Percentiles rank a stretch among this genome's conserved stretches.
phyloP scores from a whole-genome alignment of 352 stramenopile genomes.

The Globisporangium sylvaticum region DNA sequence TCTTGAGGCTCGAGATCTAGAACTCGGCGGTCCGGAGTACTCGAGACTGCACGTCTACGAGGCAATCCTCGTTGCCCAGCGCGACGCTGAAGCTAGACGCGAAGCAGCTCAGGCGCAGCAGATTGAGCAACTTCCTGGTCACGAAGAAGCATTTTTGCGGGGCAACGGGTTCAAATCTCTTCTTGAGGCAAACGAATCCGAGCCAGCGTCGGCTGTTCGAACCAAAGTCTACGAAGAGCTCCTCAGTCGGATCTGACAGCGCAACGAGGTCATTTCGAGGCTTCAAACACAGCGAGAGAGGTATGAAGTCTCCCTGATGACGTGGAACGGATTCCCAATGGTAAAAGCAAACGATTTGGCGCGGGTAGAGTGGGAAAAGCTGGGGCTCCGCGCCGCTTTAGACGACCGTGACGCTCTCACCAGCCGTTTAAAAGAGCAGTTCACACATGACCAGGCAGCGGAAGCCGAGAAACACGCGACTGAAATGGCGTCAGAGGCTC shows the following conservation, averaged over 20 bases:
- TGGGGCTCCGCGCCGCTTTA: not conserved
- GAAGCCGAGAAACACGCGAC: conserved; percentile 3
- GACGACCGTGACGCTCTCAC: not conserved
- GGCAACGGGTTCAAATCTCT: not conserved
- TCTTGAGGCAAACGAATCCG: not conserved
- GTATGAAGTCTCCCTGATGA: conserved; percentile 1
- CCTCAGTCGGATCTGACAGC: not conserved
- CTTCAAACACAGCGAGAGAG: not conserved
- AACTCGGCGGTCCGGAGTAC: conserved; percentile 6
- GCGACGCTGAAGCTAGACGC: not conserved
- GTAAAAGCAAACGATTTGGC: not conserved
- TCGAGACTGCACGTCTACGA: conserved; percentile 16
- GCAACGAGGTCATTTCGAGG: not conserved
- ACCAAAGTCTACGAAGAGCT: conserved; percentile 13
- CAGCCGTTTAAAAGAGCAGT: not conserved
- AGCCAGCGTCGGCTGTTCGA: not conserved
- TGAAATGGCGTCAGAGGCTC: not conserved
- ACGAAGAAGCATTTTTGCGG: conserved; percentile 10
- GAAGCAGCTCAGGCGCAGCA: conserved; percentile 14
- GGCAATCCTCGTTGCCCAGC: conserved; percentile 5
- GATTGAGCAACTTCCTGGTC: conserved; percentile 17
- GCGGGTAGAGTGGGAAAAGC: not conserved
- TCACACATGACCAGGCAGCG: not conserved
- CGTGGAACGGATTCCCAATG: conserved; percentile 8
- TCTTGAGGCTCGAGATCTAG: not conserved